phyloP scores from a whole-genome alignment of 1,139 yeast genomes.

The Protomyces inouyei region DNA sequence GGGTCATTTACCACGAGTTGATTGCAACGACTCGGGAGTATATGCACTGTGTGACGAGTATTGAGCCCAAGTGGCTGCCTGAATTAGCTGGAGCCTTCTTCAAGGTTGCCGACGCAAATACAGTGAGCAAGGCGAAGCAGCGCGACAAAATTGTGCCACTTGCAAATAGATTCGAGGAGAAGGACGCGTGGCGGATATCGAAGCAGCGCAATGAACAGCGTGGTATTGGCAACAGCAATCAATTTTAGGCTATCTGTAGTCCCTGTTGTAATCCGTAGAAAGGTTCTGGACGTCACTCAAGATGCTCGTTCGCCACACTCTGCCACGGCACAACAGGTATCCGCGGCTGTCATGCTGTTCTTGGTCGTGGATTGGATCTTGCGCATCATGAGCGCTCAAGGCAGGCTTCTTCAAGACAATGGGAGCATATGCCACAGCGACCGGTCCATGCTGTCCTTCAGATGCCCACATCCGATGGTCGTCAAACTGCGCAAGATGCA shows the following conservation, averaged over 20 bases:
- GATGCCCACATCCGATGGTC: constrained; percentile 8
- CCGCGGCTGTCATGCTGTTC: constrained; percentile 3
- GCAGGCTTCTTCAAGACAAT: constrained; percentile 5
- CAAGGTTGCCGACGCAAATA: constrained; percentile 50
- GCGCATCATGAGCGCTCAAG: neutral
- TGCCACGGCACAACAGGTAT: neutral
- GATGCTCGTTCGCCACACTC: constrained; percentile 17
- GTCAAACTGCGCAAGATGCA: constrained; percentile 1
- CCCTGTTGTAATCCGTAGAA: neutral
- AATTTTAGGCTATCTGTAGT: neutral
- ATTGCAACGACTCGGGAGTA: constrained; percentile 80
- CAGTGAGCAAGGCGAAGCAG: constrained; percentile 44
- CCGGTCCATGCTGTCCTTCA: constrained; percentile 8
- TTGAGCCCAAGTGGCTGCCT: constrained; percentile 80
- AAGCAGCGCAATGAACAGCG: constrained; percentile 39
- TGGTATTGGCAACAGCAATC: constrained; percentile 1
- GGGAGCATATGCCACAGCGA: constrained; percentile 9
- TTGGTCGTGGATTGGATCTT: neutral
- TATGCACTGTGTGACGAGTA: constrained; percentile 79
- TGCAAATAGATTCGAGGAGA: constrained; percentile 53
- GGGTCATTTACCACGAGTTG: constrained; percentile 78
- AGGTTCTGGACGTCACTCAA: constrained; percentile 15
- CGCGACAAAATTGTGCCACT: constrained; percentile 59
- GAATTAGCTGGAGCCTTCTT: constrained; percentile 85
- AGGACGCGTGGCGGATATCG: constrained; percentile 53